phyloP scores from a whole-genome alignment of 352 stramenopile genomes.

The Globisporangium heterothallicum region DNA sequence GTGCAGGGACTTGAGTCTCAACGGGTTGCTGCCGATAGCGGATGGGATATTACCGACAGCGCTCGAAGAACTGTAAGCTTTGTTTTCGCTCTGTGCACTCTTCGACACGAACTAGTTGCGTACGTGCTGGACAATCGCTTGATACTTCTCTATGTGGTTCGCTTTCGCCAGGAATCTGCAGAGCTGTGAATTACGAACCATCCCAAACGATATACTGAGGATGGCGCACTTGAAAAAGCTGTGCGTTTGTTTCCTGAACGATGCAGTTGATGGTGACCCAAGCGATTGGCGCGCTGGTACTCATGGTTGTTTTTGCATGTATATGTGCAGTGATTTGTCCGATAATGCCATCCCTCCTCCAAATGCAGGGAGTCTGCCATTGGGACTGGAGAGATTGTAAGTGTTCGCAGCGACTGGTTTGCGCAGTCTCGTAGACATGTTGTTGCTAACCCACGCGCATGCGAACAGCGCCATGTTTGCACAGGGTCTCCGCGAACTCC shows the following conservation, averaged over 20 bases:
- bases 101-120: too few relatives aligned
- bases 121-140: background rate
- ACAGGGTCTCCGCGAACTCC: slow-evolving; percentile 7
- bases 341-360: slow-evolving; percentile 18
- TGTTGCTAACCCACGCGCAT: background rate
- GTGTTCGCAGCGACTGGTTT: too few relatives aligned
- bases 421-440: background rate
- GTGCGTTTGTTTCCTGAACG: too few relatives aligned
- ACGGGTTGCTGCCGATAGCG: slow-evolving; percentile 15
- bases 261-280: too few relatives aligned
- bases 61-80: slow-evolving; percentile 18
- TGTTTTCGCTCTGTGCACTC: too few relatives aligned
- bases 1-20: slow-evolving; percentile 18
- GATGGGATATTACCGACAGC: slow-evolving; percentile 8
- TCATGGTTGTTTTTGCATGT: too few relatives aligned
- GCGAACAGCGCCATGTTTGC: slow-evolving; percentile 1
- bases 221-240: slow-evolving; percentile 30
- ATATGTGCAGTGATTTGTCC: slow-evolving; percentile 21
- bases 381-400: slow-evolving; percentile 20
- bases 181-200: slow-evolving; percentile 18
- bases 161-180: slow-evolving; percentile 24
- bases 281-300: background rate
- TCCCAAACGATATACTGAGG: slow-evolving; percentile 26
- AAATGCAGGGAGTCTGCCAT: slow-evolving; percentile 9
- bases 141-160: too few relatives aligned